Evolutionary conservation across 2,329 filamentous ascomycete genomes (phyloP), one percentile per base, ranked within the genome.

Genomic region (Phialophora verrucosa): DNA sequence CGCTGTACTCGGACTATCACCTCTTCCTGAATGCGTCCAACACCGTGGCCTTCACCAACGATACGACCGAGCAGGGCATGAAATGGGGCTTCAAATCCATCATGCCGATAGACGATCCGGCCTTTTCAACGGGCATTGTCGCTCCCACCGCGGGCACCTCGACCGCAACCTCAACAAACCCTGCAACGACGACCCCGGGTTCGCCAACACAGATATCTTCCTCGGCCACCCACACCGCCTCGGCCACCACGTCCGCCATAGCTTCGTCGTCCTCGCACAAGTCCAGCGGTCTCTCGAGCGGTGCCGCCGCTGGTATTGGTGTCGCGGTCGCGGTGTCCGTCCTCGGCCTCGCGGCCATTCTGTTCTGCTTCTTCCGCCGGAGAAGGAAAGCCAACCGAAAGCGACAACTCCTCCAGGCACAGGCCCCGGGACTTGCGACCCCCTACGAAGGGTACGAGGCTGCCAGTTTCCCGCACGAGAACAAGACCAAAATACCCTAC

Each of bases 1-100:
- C 29, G 27, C 53, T 55, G 53, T 55, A 31, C 53, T 35, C 25
- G 25, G 29, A 32, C 53, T 55, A 55, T n/a, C 29, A 55, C 53
- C 53, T 55, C 10, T 55, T n/a, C 53, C 12, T 27, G 23, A 55
- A 29, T 17, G 4, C 14, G 23, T 14, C 53, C 25, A 55, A 55
- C 27, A 10, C 7, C 53, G 53, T 55, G 17, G 29, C 25, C 10
- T 55, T 55, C 53, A 55, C 29, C n/a, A 35, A 55, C 53, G 29
- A 55, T 29, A 55, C 53, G 29, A 20, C 23, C 49, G 14, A 35
- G 17, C 27, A 31, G 27, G 53, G 25, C 12, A 29, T 32, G 23
- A 55, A 55, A 29, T 55, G 53, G 53, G 25, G 3, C 1, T 55
- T 55, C 29, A 29, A 55, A 35, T 55, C 53, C 17, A 55, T 55